Base-by-base conservation (phyloP, 1,139 yeast genomes). In the Kodamaea sp. region DNA sequence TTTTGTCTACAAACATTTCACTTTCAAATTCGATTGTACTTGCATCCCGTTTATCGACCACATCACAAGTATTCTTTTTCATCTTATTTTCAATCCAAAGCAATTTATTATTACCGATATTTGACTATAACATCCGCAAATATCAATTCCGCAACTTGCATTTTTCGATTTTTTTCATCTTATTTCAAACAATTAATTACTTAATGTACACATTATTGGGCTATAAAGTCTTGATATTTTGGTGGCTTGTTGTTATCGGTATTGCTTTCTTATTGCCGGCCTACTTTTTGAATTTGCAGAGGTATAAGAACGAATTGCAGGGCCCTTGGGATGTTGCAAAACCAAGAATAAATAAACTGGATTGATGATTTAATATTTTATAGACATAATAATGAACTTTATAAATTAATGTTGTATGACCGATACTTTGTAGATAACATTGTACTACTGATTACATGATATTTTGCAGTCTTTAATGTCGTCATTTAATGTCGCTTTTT, bases 271-370 rank as follows among this genome's bases (percentile, higher is more conserved):
- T 78, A 2, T 73, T 86, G 33, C 96, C 96, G 1, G 72, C 74
- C 32, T 83, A 87, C 63, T 81, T 86, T 49, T 61, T 86, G 39
- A 73, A 74, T 31, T 63, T 88, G 30, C 96, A 88, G 54, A 76
- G 79, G 60, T 87, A 87, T 56, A 88, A 88, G 59, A 86, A 87
- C 57, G 96, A 87, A 57, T 67, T 88, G 40, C 90, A 84, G 60
- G 96, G 96, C 0, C 96, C 96, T 0, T 88, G 96, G 96, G 96
- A 88, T 58, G 81, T 85, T 1, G 96, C 95, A 8, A 79, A 75
- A 52, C 96, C 96, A 1, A 59, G 24, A 27, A 24, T 42, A 6
- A 35, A 32, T 29, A 28, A 25, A 2, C n/a, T 30, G 33, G 36
- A 37, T 8, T 29, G 31, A 31, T 15, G 4, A 4, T 15, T 15